A percentile compares a stretch with the other conserved stretches of the same genome.
Evolutionary conservation across 305 asterid species (phyloP).

Genomic region (Fraxinus floribunda): DNA sequence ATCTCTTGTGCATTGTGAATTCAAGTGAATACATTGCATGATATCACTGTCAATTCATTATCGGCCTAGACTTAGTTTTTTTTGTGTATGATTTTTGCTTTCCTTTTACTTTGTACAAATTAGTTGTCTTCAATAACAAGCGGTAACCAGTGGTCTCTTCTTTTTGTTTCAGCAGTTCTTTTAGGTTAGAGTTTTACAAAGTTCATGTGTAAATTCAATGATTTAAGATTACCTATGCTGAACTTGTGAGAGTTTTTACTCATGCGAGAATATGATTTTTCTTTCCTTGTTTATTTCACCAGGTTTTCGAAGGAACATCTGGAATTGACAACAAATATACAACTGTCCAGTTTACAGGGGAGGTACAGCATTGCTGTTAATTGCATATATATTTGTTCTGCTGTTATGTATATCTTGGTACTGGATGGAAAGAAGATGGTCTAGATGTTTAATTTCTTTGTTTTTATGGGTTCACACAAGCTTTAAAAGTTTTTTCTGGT

Average conservation of each 20-base stretch:
- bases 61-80: slow-evolving; percentile 7
- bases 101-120: background rate
- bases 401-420: background rate
- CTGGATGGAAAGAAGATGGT: background rate
- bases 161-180: background rate
- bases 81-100: slow-evolving; percentile 5
- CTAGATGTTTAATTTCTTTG: background rate
- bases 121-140: background rate
- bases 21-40: slow-evolving; percentile 13
- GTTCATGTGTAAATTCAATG: background rate
- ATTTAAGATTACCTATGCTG: background rate
- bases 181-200: background rate
- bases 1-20: background rate
- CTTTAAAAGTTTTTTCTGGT: background rate
- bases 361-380: slow-evolving; percentile 5
- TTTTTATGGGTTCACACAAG: background rate
- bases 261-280: background rate
- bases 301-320: slow-evolving; percentile 29
- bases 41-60: slow-evolving; percentile 1
- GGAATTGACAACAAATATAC: slow-evolving; percentile 28
- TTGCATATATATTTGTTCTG: background rate
- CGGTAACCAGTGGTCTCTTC: background rate
- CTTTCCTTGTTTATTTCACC: slow-evolving; percentile 1
- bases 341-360: slow-evolving; percentile 27
- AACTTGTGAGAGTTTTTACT: background rate